Conservation (phyloP, 2,329 filamentous ascomycete genomes). For the Colletotrichum lupini region DNA sequence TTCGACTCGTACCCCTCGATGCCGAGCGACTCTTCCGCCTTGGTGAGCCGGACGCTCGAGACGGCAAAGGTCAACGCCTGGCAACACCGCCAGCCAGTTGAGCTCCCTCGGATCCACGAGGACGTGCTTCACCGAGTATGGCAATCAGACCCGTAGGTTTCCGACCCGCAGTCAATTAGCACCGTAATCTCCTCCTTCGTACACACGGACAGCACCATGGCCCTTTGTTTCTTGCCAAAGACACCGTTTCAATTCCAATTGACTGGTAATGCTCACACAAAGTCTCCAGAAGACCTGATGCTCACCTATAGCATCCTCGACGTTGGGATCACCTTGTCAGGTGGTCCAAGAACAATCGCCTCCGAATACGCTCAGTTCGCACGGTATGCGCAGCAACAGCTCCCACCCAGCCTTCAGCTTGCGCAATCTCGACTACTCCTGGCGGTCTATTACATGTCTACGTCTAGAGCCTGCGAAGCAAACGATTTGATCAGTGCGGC, state of each 20-base stretch:
- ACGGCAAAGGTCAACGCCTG: slow-evolving; percentile 50
- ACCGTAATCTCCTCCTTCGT: slow-evolving; percentile 53
- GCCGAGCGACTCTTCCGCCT: slow-evolving; percentile 44
- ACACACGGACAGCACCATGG: slow-evolving; percentile 53
- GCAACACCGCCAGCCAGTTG: slow-evolving; percentile 48
- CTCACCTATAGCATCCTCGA: slow-evolving; percentile 57
- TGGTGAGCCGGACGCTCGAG: slow-evolving; percentile 48
- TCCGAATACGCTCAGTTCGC: slow-evolving; percentile 62
- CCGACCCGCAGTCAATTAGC: slow-evolving; percentile 53
- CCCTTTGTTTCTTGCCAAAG: slow-evolving; percentile 55
- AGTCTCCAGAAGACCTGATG: slow-evolving; percentile 57
- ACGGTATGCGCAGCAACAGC: slow-evolving; percentile 60
- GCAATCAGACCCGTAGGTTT: slow-evolving; percentile 61
- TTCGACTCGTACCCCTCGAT: slow-evolving; percentile 57
- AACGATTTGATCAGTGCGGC: slow-evolving; percentile 74
- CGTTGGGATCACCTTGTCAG: slow-evolving; percentile 51
- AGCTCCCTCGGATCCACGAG: slow-evolving; percentile 61
- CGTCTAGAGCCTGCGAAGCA: slow-evolving; percentile 67
- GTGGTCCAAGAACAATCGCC: slow-evolving; percentile 49
- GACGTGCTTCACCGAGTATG: slow-evolving; percentile 60
- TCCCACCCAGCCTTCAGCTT: slow-evolving; percentile 62
- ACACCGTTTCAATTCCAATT: slow-evolving; percentile 52
- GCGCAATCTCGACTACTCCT: slow-evolving; percentile 76
- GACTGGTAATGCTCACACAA: slow-evolving; percentile 46
- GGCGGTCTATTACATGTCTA: slow-evolving; percentile 73